Evolutionary conservation across 2,329 filamentous ascomycete species (phyloP).

Genomic region (Mycosphaerella sp.): DNA sequence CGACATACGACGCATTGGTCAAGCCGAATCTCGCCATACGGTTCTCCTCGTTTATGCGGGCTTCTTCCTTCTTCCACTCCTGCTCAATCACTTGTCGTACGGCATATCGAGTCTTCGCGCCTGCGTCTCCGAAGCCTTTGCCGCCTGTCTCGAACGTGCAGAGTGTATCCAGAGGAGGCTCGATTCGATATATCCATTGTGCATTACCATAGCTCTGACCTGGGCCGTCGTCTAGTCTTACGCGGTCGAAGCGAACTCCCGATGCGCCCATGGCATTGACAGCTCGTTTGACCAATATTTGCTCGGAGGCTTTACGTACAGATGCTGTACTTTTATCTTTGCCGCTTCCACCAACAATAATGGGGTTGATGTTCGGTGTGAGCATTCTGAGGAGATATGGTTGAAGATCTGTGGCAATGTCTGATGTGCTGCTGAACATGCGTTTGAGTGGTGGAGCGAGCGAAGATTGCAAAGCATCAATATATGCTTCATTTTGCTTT

Average conservation of each 20-base stretch:
- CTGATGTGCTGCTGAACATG: slow-evolving; percentile 70
- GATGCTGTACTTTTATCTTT: slow-evolving; percentile 53
- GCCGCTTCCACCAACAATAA: slow-evolving; percentile 60
- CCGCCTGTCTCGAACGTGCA: slow-evolving; percentile 65
- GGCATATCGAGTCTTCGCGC: slow-evolving; percentile 73
- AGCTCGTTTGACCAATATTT: slow-evolving; percentile 69
- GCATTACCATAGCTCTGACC: slow-evolving; percentile 12
- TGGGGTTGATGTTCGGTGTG: slow-evolving; percentile 83
- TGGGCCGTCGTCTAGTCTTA: slow-evolving; percentile 57
- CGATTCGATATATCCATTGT: slow-evolving; percentile 83
- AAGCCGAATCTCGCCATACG: slow-evolving; percentile 62
- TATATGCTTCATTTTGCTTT: slow-evolving; percentile 68
- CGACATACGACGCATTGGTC: slow-evolving; percentile 26
- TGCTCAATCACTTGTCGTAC: slow-evolving; percentile 90
- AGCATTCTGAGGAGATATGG: slow-evolving; percentile 80
- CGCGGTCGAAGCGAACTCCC: slow-evolving; percentile 73
- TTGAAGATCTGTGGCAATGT: slow-evolving; percentile 73
- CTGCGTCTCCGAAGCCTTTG: slow-evolving; percentile 45
- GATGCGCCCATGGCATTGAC: slow-evolving; percentile 78
- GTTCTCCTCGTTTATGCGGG: slow-evolving; percentile 59
- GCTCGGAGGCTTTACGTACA: slow-evolving; percentile 81
- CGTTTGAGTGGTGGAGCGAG: slow-evolving; percentile 67
- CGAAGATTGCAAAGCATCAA: slow-evolving; percentile 66
- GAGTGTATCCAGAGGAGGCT: slow-evolving; percentile 79
- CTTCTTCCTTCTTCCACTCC: slow-evolving; percentile 70